Evolutionary conservation across 441 rosid genomes (phyloP), one percentile per base, ranked within the genome.

Genomic region (Pelargonium citronellum): DNA sequence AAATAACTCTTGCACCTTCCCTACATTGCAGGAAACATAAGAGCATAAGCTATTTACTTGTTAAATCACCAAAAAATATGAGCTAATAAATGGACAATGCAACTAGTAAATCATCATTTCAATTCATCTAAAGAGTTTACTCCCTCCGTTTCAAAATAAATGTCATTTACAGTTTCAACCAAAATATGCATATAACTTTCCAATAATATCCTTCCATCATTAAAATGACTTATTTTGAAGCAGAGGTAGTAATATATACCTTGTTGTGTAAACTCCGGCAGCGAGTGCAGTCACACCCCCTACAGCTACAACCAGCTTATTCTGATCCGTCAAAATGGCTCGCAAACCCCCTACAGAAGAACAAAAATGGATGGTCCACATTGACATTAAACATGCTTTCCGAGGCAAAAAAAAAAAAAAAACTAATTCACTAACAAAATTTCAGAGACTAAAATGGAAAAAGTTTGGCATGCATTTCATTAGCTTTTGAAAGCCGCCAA

Each of bases 281-380:
- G 98, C 99, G 39, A 95, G 93, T 72, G 99, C 98, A n/a, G 99
- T 95, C 17, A 84, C 84, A 64, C 98, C 98, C 17, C 98, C 98
- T 73, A 95, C 96, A 73, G 88, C 95, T 66, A 89, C 96, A 74
- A 95, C 82, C 80, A 95, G 72, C 86, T 95, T 95, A 75, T 90
- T 89, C 73, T 92, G 98, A 82, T 90, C 98, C 0, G 98, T 95
- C 67, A 95, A 80, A 81, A 95, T 87, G 68, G 97, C 95, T 67
- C 91, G 89, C 72, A 92, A 79, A 69, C 98, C 98, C 60, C 98
- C 97, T 90, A 81, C 24, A 62, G n/a, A 37, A 37, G 41, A 37
- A 37, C 71, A 73, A 78, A 73, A 16, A 70, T 16, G 72, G 41
- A 65, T 41, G 9, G 46, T 64, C 71, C 66, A 68, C 61, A 70